Conservation (phyloP, 208 protist genomes). For the Crithidia fasciculata region DNA sequence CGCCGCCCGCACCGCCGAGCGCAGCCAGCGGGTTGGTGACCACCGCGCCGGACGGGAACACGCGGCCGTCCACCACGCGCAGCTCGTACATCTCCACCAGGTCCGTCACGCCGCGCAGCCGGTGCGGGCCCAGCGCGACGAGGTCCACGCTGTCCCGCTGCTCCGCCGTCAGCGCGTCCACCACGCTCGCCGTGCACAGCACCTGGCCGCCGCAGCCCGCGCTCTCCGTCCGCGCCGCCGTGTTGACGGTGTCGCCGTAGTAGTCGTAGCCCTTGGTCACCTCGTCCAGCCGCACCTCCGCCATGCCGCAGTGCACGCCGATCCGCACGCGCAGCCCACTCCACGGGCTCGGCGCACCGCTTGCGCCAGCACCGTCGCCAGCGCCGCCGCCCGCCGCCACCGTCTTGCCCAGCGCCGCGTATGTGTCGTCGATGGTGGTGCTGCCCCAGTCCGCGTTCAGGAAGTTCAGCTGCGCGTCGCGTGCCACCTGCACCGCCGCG, state of each 20-base stretch:
- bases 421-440: conserved; percentile 42
- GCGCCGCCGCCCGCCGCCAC: conserved; percentile 7
- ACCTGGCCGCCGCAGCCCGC: conserved; percentile 82
- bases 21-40: conserved; percentile 20
- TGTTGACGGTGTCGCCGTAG: conserved; percentile 85
- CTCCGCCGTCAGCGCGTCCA: conserved; percentile 31
- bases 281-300: conserved; percentile 55
- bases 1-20: neutral
- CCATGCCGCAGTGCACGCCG: conserved; percentile 61
- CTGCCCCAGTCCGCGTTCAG: conserved; percentile 53
- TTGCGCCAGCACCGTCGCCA: neutral
- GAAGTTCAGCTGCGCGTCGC: conserved; percentile 52
- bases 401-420: conserved; percentile 15
- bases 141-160: conserved; percentile 32
- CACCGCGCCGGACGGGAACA: conserved; percentile 17
- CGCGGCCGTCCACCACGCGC: conserved; percentile 45
- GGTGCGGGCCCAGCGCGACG: conserved; percentile 35
- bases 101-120: conserved; percentile 56
- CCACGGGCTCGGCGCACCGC: conserved; percentile 35
- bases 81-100: conserved; percentile 72
- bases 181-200: conserved; percentile 49
- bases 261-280: conserved; percentile 81
- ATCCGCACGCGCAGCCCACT: conserved; percentile 59
- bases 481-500: conserved; percentile 49
- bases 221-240: conserved; percentile 74